A percentile compares a stretch with the other conserved stretches of the same genome.
phyloP scores from a whole-genome alignment of 1,284 basidiomycete genomes.

The Irpex lacteus region DNA sequence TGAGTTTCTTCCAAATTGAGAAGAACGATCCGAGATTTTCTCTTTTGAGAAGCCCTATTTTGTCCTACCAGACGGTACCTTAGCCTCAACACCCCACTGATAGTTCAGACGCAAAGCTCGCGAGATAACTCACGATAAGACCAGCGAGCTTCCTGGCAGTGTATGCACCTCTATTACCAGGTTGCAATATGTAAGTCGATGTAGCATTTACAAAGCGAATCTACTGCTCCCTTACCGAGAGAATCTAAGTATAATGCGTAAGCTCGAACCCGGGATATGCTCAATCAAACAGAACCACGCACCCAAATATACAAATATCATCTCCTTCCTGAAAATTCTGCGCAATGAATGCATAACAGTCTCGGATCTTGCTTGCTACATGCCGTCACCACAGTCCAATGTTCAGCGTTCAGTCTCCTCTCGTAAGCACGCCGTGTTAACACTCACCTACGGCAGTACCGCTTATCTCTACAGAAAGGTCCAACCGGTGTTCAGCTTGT shows the following conservation, averaged over 20 bases:
- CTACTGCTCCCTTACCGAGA: slow-evolving; percentile 9
- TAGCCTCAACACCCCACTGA: not conserved
- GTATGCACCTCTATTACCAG: slow-evolving; percentile 21
- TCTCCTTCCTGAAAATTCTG: slow-evolving; percentile 25
- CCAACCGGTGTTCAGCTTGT: too few relatives aligned
- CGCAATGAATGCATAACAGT: slow-evolving; percentile 24
- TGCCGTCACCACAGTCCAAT: too few relatives aligned
- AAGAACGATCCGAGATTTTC: slow-evolving; percentile 19
- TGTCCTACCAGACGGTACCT: slow-evolving; percentile 11
- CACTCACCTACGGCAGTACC: slow-evolving; percentile 18
- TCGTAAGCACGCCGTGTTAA: not conserved
- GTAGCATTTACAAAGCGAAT: too few relatives aligned
- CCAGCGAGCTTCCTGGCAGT: slow-evolving; percentile 23
- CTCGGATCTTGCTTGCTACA: slow-evolving; percentile 25
- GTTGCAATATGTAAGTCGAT: too few relatives aligned
- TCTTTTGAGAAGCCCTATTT: slow-evolving; percentile 17
- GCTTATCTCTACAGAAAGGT: slow-evolving; percentile 13
- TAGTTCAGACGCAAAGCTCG: too few relatives aligned
- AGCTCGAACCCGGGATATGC: too few relatives aligned
- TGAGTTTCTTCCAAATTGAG: slow-evolving; percentile 19
- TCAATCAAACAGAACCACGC: not conserved
- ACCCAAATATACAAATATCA: slow-evolving; percentile 26
- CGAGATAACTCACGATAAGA: slow-evolving; percentile 17
- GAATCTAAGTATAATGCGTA: slow-evolving; percentile 4
- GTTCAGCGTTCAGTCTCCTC: too few relatives aligned